phyloP scores from a whole-genome alignment of 768 basidiomycete species.

The Lactarius sanguifluus region DNA sequence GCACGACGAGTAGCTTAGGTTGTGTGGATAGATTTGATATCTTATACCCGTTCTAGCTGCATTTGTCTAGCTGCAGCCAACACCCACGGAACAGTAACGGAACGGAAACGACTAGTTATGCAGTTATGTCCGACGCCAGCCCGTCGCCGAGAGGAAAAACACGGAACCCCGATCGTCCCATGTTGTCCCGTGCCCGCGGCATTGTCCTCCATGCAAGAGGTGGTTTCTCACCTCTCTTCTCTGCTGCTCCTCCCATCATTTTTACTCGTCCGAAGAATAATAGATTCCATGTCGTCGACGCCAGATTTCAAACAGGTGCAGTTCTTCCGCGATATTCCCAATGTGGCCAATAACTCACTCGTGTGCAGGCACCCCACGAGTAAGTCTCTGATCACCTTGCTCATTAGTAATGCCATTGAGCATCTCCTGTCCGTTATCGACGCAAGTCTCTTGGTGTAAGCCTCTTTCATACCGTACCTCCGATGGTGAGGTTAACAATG shows the following conservation, averaged over 20 bases:
- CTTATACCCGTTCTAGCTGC: constrained; percentile 15
- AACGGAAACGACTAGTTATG: neutral
- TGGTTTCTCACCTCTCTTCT: constrained; percentile 7
- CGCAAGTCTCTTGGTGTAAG: constrained; percentile 34
- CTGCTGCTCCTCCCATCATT: constrained; percentile 14
- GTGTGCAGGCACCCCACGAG: constrained; percentile 48
- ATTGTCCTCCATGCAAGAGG: constrained; percentile 2
- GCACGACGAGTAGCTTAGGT: neutral
- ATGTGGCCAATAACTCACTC: constrained; percentile 18
- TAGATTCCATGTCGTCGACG: constrained; percentile 33
- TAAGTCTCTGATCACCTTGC: constrained; percentile 35
- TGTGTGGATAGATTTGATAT: constrained; percentile 17
- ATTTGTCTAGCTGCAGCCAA: neutral
- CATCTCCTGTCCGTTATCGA: neutral
- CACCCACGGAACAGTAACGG: neutral
- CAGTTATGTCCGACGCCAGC: neutral
- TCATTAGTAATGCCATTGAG: neutral
- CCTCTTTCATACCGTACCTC: neutral
- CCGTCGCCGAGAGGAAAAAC: neutral
- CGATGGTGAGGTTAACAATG: constrained; percentile 28
- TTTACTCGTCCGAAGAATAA: constrained; percentile 22
- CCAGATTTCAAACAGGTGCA: constrained; percentile 38
- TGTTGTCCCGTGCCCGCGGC: constrained; percentile 24
- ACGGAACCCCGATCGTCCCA: constrained; percentile 24
- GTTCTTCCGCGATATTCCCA: neutral